Evolutionary conservation across 2,329 filamentous ascomycete genomes (phyloP).

Genomic region (Dactylellina drechsleri): DNA sequence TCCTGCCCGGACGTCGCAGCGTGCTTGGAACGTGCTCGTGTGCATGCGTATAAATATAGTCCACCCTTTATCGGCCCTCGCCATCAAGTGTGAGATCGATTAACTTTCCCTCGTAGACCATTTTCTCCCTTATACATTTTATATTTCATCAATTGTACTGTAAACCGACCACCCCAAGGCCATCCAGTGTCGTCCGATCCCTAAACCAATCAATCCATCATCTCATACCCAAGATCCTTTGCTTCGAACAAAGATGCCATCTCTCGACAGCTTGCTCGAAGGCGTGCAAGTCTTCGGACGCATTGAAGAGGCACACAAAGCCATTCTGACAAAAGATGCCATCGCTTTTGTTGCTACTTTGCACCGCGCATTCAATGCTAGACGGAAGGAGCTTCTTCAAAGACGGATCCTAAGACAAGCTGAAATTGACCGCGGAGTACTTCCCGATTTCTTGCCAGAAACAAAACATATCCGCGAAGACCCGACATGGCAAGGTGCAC

Average conservation of each 20-base stretch:
- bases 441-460: conserved; percentile 95
- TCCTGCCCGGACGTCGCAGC: conserved; percentile 22
- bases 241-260: conserved; percentile 68
- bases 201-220: no score
- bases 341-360: conserved; percentile 83
- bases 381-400: conserved; percentile 87
- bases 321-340: conserved; percentile 91
- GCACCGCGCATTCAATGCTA: conserved; percentile 91
- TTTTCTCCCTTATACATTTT: not conserved
- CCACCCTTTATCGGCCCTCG: no score
- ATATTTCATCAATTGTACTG: not conserved
- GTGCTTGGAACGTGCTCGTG: no score
- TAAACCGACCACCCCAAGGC: no score
- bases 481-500: conserved; percentile 89
- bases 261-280: conserved; percentile 80
- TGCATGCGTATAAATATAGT: conserved; percentile 19
- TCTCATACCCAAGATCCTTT: not conserved
- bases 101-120: no score
- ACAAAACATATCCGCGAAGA: conserved; percentile 95
- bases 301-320: conserved; percentile 80
- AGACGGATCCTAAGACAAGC: conserved; percentile 86
- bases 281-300: conserved; percentile 86
- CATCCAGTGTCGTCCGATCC: no score
- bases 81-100: no score
- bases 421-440: conserved; percentile 86